Percentiles rank a stretch among this genome's conserved stretches.
Evolutionary conservation across 139 green algal species (phyloP).

Genomic region (Microglena sp.): DNA sequence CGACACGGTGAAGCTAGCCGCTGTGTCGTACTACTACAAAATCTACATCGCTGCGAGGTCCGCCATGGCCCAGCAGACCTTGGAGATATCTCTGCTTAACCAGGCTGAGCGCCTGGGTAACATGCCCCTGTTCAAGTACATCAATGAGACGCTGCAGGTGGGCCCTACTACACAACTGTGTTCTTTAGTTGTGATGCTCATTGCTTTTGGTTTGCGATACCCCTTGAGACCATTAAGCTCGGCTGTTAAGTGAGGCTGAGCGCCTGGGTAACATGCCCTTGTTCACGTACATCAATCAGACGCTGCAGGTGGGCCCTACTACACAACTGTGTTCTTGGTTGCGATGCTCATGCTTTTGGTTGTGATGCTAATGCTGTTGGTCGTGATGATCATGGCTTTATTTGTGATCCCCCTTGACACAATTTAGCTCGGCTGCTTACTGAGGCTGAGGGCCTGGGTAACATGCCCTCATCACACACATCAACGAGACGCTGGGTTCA

Average conservation of each 20-base stretch:
- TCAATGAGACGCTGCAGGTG: slow-evolving; percentile 3
- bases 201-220: too few relatives aligned
- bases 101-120: background rate
- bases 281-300: slow-evolving; percentile 7
- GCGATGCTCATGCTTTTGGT: too few relatives aligned
- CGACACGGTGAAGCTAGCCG: slow-evolving; percentile 12
- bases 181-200: background rate
- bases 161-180: background rate
- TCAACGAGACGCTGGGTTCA: slow-evolving; percentile 8
- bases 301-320: background rate
- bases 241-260: slow-evolving; percentile 22
- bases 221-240: too few relatives aligned
- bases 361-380: too few relatives aligned
- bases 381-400: too few relatives aligned
- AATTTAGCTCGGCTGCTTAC: too few relatives aligned
- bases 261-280: slow-evolving; percentile 3
- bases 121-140: slow-evolving; percentile 7
- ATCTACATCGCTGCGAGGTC: slow-evolving; percentile 37
- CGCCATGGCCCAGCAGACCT: slow-evolving; percentile 38
- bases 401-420: too few relatives aligned
- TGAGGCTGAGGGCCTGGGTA: background rate
- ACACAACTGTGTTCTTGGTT: background rate
- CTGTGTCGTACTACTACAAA: slow-evolving; percentile 31
- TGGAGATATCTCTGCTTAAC: slow-evolving; percentile 35
- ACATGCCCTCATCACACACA: slow-evolving; percentile 4